Percentiles rank a stretch among this genome's conserved stretches.
Evolutionary conservation across 345 rosid genomes (phyloP).

Genomic region (Murraya paniculata): DNA sequence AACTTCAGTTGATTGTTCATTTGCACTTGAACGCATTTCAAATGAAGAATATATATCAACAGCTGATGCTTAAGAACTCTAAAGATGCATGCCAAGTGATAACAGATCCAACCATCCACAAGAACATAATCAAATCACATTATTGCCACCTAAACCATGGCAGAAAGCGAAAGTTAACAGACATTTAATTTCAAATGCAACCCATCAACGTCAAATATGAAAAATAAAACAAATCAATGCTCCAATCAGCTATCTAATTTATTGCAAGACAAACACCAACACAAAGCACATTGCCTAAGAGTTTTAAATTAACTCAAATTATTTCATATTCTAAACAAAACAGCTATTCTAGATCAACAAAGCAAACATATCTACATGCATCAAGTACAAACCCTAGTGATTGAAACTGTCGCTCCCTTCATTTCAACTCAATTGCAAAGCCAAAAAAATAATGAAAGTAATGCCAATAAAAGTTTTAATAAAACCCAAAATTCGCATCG

Average conservation of each 20-base stretch:
- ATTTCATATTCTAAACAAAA: too few relatives aligned
- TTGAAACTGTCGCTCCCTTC: neutral
- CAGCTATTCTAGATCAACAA: too few relatives aligned
- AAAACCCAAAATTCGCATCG: neutral
- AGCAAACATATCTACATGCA: too few relatives aligned
- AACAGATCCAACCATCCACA: neutral
- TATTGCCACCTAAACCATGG: neutral
- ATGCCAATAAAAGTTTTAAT: too few relatives aligned
- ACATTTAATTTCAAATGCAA: neutral
- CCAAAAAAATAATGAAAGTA: neutral
- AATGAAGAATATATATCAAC: neutral
- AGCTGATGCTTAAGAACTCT: neutral
- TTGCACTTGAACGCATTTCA: conserved; percentile 24
- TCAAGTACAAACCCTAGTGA: too few relatives aligned
- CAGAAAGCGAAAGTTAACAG: neutral
- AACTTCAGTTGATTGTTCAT: conserved; percentile 21
- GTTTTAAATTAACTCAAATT: neutral
- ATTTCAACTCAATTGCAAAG: neutral
- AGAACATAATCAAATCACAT: neutral
- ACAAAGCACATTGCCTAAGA: neutral
- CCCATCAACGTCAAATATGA: neutral
- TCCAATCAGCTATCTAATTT: neutral
- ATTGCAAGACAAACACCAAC: neutral
- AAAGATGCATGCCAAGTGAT: neutral
- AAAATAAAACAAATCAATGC: neutral